A percentile compares a stretch with the other conserved stretches of the same genome.
These are phyloP conservation scores for Cryptococcus jaspeensis DNA, from an alignment of 1,284 basidiomycete genomes.

Conservation along the genomic window DNA sequence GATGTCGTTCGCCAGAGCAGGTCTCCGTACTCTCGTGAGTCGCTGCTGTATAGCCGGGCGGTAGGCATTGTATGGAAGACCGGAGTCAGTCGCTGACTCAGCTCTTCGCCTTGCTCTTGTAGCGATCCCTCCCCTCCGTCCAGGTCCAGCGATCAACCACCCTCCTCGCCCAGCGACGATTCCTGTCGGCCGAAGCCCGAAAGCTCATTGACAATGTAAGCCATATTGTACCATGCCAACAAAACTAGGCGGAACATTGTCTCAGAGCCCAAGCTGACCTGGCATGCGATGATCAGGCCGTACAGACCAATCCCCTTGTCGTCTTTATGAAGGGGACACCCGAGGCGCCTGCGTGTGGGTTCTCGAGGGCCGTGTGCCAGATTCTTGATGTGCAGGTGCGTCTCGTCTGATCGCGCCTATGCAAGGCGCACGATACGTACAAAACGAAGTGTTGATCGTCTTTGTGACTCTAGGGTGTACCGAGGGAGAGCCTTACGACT, in stretches of 20 bases:
- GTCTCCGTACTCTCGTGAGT: slow-evolving; percentile 46
- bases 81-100: slow-evolving; percentile 17
- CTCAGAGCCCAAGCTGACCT: background rate
- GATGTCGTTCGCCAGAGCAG: slow-evolving; percentile 47
- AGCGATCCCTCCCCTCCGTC: slow-evolving; percentile 45
- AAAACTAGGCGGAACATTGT: background rate
- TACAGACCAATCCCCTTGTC: slow-evolving; percentile 71
- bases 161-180: slow-evolving; percentile 43
- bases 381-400: slow-evolving; percentile 76
- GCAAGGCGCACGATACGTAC: background rate
- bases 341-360: slow-evolving; percentile 72
- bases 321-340: slow-evolving; percentile 92
- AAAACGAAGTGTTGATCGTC: slow-evolving; percentile 36
- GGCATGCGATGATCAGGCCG: slow-evolving; percentile 56
- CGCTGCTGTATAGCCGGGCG: background rate
- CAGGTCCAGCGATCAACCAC: slow-evolving; percentile 37
- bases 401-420: background rate
- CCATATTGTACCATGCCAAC: background rate
- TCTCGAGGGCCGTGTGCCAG: slow-evolving; percentile 90
- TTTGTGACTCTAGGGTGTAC: slow-evolving; percentile 63
- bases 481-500: slow-evolving; percentile 73
- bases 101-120: background rate
- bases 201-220: slow-evolving; percentile 55
- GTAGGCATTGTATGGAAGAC: background rate
- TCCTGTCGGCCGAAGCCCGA: slow-evolving; percentile 52